Base-by-base conservation (phyloP, 2,329 filamentous ascomycete species). In the Penicillium sp. region DNA sequence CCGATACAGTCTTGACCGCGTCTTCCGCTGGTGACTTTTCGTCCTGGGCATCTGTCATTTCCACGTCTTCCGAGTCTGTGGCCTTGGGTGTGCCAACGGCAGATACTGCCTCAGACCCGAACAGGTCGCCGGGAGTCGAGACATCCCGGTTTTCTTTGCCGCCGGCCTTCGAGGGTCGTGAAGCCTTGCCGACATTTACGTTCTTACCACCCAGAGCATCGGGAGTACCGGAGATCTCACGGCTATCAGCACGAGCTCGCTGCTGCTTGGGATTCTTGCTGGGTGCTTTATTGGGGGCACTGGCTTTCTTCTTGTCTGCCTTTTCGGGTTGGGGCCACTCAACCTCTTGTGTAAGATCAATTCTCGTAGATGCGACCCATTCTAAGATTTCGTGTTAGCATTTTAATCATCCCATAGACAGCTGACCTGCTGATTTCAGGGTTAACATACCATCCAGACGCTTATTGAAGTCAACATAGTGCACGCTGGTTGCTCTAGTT, bases 401-500 rank as follows among this genome's bases (percentile, higher is more conserved):
- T 47, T 26, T 24, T 10, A 15, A 7, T 3, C 18, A 10, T 40
- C 9, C n/a, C 17, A 42, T 18, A 6, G 2, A 23, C 7, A 21
- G 33, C 8, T 20, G 4, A 20, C 15, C 36, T n/a, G 10, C 18
- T 18, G 18, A 26, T 13, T 15, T 39, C 17, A 42, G 23, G 8
- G 18, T 4, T 29, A 26, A 59, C 68, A 56, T 66, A 79, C 76
- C 78, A 63, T 87, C 84, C 26, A 87, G 77, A 78, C 85, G 84
- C 65, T 97, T 97, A 76, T 97, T 97, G 83, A 97, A 97, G 67
- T 96, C 95, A 68, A 96, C 91, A 71, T 97, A 97, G 72, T 97
- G 96, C 66, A 96, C 95, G 73, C 75, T 79, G 46, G 4, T 9
- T 21, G 4, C 8, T 26, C 13, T 54, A 61, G 62, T 67, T 46